Evolutionary conservation across 202 grass and related monocot species (phyloP).

Genomic region (Sporobolus alterniflorus): DNA sequence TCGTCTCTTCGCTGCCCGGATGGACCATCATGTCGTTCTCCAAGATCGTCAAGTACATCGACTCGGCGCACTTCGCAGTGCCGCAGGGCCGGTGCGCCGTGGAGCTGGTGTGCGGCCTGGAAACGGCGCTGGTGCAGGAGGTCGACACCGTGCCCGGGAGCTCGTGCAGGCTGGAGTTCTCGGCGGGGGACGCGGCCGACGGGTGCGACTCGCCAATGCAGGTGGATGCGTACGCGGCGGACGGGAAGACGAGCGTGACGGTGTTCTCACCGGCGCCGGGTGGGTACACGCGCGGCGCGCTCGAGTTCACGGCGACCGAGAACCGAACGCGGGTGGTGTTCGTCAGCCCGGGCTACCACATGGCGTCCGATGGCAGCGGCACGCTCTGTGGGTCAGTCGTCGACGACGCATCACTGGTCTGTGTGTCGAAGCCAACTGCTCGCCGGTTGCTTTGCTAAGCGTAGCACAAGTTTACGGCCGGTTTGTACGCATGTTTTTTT

Average conservation of each 20-base stretch:
- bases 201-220: constrained; percentile 59
- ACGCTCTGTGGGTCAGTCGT: constrained; percentile 79
- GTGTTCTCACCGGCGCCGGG: constrained; percentile 62
- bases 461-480: background rate
- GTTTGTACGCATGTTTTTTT: too few relatives aligned
- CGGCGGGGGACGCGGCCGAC: constrained; percentile 62
- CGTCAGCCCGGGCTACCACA: constrained; percentile 60
- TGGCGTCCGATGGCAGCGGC: constrained; percentile 55
- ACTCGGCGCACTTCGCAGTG: constrained; percentile 66
- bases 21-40: constrained; percentile 65
- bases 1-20: constrained; percentile 57
- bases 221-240: constrained; percentile 60
- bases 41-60: constrained; percentile 64
- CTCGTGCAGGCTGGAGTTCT: constrained; percentile 64
- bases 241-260: constrained; percentile 36
- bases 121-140: constrained; percentile 68
- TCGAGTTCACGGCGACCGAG: constrained; percentile 57
- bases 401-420: constrained; percentile 65
- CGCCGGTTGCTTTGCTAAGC: constrained; percentile 28
- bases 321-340: constrained; percentile 61
- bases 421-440: background rate
- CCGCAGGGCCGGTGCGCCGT: constrained; percentile 72
- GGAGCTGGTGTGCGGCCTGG: constrained; percentile 66
- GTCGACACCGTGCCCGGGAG: constrained; percentile 47
- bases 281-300: constrained; percentile 55